Evolutionary conservation across 371 early-diverging fungal species (phyloP), one percentile per base, ranked within the genome.

Genomic region (Haplosporangium sp.): DNA sequence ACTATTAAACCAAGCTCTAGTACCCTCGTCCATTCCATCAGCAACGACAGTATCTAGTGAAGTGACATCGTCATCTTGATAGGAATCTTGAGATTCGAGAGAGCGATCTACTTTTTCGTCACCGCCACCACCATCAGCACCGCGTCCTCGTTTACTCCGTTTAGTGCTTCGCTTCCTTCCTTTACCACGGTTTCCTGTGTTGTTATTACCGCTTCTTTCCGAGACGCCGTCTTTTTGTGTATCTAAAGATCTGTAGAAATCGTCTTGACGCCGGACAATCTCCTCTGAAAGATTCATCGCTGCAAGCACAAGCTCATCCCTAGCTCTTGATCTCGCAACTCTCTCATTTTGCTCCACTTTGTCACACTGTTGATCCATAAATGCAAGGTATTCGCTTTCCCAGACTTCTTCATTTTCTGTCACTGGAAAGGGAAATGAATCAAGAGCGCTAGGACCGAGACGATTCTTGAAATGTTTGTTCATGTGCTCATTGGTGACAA

Each of bases 271-370:
- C 34, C 52, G 27, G 42, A 71, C 68, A 19, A 79, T 64, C 19
- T 74, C 75, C 35, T 79, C 75, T 34, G 81, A 79, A 38, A 74
- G 37, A 56, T 69, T 68, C 81, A 79, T 79, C 1, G 81, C 74
- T 39, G 71, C 68, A 40, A 79, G 52, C 10, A 79, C 74, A 17
- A 79, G 47, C 39, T 79, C 75, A n/a, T 74, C 75, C 19, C 69
- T 59, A 17, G 81, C 74, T 35, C 67, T 79, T 34, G 68, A 47
- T 35, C 63, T 64, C 10, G 75, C 68, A 11, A 57, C 44, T 6
- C 37, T 37, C 20, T 66, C 56, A 35, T 47, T 70, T 11, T 45
- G 42, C 39, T 67, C 35, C 0, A 48, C 20, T 4, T 40, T 38
- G 1, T 52, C 44, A 39, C 56, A 39, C 7, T 45, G n/a, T 8